These are phyloP conservation scores for Leptomonas pyrrhocoris DNA, from an alignment of 208 protist species.

Conservation along the genomic window DNA sequence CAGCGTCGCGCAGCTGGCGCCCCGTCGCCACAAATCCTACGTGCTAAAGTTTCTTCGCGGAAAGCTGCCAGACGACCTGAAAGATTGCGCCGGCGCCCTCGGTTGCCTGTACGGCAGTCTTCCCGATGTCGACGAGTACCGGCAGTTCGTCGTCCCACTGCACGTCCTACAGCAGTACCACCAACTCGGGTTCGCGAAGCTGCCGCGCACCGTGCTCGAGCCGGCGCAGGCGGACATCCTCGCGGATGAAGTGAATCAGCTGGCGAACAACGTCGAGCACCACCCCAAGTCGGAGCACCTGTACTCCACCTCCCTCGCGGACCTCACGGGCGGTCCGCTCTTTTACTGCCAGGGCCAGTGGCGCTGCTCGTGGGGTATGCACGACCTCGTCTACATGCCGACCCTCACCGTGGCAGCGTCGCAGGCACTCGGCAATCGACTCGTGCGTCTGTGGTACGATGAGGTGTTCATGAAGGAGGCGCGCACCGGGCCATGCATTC, in stretches of 20 bases:
- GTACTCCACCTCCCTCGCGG: slow-evolving; percentile 80
- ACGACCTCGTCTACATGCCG: slow-evolving; percentile 85
- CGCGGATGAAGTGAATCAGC: slow-evolving; percentile 77
- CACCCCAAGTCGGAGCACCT: slow-evolving; percentile 81
- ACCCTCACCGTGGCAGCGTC: slow-evolving; percentile 81
- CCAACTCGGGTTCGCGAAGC: slow-evolving; percentile 80
- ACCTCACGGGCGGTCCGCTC: slow-evolving; percentile 74
- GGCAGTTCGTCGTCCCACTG: slow-evolving; percentile 74
- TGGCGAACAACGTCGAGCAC: slow-evolving; percentile 87
- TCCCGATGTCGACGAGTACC: slow-evolving; percentile 86
- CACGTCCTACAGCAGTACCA: slow-evolving; percentile 71
- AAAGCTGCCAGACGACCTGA: slow-evolving; percentile 78
- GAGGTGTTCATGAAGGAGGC: slow-evolving; percentile 85
- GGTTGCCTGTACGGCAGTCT: slow-evolving; percentile 84
- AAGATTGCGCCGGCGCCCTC: slow-evolving; percentile 80
- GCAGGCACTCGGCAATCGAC: slow-evolving; percentile 76
- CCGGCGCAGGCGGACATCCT: slow-evolving; percentile 79
- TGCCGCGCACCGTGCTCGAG: slow-evolving; percentile 65
- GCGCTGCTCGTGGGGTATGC: slow-evolving; percentile 82
- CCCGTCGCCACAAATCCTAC: slow-evolving; percentile 66
- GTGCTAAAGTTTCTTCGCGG: slow-evolving; percentile 82
- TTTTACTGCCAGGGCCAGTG: slow-evolving; percentile 90
- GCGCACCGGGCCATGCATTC: slow-evolving; percentile 68
- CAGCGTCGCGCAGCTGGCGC: neutral
- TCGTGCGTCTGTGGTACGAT: slow-evolving; percentile 87